These are phyloP conservation scores for Pestalotiopsis sp. DNA, from an alignment of 2,329 filamentous ascomycete species.

Conservation along the genomic window DNA sequence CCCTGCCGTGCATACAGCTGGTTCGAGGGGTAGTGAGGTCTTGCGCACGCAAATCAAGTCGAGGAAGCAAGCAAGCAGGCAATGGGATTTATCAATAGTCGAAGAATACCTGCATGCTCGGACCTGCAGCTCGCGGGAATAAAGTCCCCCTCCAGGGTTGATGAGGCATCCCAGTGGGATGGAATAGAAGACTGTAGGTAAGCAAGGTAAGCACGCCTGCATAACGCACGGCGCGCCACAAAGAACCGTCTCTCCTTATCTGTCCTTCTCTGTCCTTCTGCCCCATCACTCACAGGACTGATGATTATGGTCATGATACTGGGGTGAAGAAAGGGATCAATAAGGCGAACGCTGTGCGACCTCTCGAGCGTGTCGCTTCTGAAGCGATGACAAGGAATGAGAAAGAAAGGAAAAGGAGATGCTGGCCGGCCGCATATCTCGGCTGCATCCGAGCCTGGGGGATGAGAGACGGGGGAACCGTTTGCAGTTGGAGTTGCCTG, in stretches of 20 bases:
- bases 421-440: neutral
- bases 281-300: too few relatives aligned
- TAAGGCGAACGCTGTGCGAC: neutral
- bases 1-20: too few relatives aligned
- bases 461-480: neutral
- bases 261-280: too few relatives aligned
- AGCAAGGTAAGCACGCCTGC: too few relatives aligned
- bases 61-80: neutral
- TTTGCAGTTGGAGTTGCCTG: neutral
- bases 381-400: neutral
- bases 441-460: neutral
- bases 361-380: neutral
- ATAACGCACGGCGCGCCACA: too few relatives aligned
- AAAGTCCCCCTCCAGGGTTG: neutral
- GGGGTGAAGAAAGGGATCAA: neutral
- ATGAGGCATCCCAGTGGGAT: neutral
- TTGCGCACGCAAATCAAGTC: too few relatives aligned
- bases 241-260: too few relatives aligned
- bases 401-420: neutral
- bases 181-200: neutral
- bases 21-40: too few relatives aligned
- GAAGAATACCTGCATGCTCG: neutral
- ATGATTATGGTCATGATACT: too few relatives aligned
- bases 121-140: constrained; percentile 1
- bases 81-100: neutral